These are phyloP conservation scores for Cardiosporidium cionae DNA, from an alignment of 169 alveolate genomes.

Conservation along the genomic window DNA sequence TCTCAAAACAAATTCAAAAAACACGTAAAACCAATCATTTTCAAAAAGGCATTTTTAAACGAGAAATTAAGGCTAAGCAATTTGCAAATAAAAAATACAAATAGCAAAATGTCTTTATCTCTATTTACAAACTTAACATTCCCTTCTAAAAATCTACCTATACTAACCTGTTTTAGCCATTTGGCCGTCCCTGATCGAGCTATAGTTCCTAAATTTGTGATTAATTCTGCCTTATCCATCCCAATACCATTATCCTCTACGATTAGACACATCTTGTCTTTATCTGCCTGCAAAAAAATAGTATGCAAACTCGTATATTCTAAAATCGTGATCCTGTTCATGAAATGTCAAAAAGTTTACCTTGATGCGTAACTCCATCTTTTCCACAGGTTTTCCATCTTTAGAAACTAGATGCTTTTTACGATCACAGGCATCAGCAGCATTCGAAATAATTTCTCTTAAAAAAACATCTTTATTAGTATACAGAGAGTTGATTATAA, in stretches of 20 bases:
- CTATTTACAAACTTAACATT: neutral
- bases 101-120: neutral
- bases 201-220: slow-evolving; percentile 97
- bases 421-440: slow-evolving; percentile 98
- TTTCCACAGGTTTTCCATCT: too few species aligned
- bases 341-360: neutral
- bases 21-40: too few species aligned
- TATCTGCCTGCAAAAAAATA: slow-evolving; percentile 50
- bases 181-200: slow-evolving; percentile 92
- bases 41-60: too few species aligned
- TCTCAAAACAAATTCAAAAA: too few species aligned
- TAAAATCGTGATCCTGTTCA: neutral
- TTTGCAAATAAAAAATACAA: neutral
- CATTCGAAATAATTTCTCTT: slow-evolving; percentile 94
- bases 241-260: slow-evolving; percentile 98
- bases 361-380: slow-evolving; percentile 76
- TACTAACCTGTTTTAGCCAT: neutral
- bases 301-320: neutral
- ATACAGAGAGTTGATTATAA: slow-evolving; percentile 95
- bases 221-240: slow-evolving; percentile 96
- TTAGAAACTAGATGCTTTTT: slow-evolving; percentile 63
- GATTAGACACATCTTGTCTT: slow-evolving; percentile 83
- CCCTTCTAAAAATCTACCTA: too few species aligned
- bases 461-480: slow-evolving; percentile 95
- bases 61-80: neutral